Percentiles rank a stretch among this genome's conserved stretches.
Conservation (phyloP, 129 eudicot species). For the Dittrichia graveolens region DNA sequence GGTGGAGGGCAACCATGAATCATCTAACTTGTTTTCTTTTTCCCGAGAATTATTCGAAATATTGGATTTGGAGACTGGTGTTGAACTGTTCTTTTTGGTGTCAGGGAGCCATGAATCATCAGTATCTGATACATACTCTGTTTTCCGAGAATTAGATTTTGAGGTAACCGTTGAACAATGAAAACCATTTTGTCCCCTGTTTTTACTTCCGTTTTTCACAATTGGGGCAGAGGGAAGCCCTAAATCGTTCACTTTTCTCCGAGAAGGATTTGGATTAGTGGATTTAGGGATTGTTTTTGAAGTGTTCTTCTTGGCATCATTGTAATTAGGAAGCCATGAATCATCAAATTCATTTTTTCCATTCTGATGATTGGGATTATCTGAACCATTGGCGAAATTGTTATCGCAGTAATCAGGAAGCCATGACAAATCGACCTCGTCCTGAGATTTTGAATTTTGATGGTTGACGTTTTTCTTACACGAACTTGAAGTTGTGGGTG, state of each 20-base stretch:
- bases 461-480: slow-evolving; percentile 7
- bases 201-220: neutral
- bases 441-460: neutral
- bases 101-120: slow-evolving; percentile 18
- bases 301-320: slow-evolving; percentile 4
- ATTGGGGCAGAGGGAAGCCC: slow-evolving; percentile 19
- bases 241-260: slow-evolving; percentile 15
- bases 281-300: neutral
- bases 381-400: neutral
- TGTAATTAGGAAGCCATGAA: slow-evolving; percentile 35
- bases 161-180: too few relatives aligned
- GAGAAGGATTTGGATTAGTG: slow-evolving; percentile 9
- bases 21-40: slow-evolving; percentile 2
- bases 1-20: too few relatives aligned
- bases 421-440: slow-evolving; percentile 30
- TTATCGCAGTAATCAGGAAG: slow-evolving; percentile 22
- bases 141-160: too few relatives aligned
- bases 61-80: neutral
- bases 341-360: slow-evolving; percentile 18
- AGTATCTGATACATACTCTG: neutral
- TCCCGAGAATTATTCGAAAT: slow-evolving; percentile 3
- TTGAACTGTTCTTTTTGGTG: neutral
- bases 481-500: slow-evolving; percentile 4
- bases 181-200: neutral
- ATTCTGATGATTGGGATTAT: slow-evolving; percentile 3